Percentiles rank a stretch among this genome's conserved stretches.
Conservation (phyloP, 176 grass and related monocot genomes). For the Alloteropsis semialata region DNA sequence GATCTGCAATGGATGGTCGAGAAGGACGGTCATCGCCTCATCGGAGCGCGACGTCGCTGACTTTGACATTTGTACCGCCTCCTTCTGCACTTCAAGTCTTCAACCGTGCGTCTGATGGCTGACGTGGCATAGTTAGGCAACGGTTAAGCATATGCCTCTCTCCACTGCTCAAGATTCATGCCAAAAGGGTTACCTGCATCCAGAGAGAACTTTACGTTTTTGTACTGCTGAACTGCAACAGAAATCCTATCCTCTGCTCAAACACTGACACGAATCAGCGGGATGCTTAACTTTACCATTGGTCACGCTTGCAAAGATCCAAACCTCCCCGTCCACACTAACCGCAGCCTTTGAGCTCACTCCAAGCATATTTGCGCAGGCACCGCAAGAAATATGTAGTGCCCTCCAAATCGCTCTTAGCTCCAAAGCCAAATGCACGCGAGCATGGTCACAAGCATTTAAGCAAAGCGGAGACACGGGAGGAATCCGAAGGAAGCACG, state of each 20-base stretch:
- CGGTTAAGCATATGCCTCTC: neutral
- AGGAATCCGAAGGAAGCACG: neutral
- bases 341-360: constrained; percentile 22
- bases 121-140: neutral
- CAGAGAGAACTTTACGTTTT: neutral
- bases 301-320: neutral
- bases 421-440: neutral
- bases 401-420: neutral
- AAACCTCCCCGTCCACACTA: constrained; percentile 23
- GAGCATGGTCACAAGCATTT: neutral
- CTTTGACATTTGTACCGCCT: neutral
- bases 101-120: neutral
- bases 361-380: constrained; percentile 26
- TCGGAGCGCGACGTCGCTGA: neutral
- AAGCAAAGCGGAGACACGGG: neutral
- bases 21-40: neutral
- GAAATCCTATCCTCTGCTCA: neutral
- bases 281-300: constrained; percentile 17
- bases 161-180: neutral
- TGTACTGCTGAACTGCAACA: neutral
- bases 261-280: neutral
- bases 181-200: neutral
- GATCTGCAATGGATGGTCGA: neutral
- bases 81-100: neutral
- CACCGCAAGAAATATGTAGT: constrained; percentile 1